These are phyloP conservation scores for Persicaria tinctoria DNA, from an alignment of 148 eudicot species.

Conservation along the genomic window DNA sequence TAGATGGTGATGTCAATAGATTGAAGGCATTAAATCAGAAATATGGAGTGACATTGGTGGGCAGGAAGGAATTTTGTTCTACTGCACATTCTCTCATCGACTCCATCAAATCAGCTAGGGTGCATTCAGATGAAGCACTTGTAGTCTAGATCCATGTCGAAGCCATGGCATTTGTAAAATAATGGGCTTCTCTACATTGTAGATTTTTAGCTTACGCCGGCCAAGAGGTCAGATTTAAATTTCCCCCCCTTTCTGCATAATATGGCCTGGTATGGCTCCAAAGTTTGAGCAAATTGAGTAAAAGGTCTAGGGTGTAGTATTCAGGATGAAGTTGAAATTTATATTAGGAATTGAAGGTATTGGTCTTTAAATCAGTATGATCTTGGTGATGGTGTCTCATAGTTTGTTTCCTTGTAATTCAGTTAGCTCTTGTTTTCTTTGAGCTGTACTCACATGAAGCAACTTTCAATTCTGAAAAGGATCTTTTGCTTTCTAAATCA, in stretches of 20 bases:
- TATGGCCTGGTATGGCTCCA: background rate
- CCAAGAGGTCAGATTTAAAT: background rate
- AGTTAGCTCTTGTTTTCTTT: background rate
- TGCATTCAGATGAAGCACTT: background rate
- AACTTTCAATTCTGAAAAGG: too few relatives aligned
- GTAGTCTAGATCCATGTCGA: constrained; percentile 5
- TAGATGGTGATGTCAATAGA: constrained; percentile 45
- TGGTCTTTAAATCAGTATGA: background rate
- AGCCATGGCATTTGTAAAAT: background rate
- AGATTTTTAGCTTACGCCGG: background rate
- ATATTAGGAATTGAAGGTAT: background rate
- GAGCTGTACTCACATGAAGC: too few relatives aligned
- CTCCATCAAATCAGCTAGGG: constrained; percentile 29
- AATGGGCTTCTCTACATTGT: constrained; percentile 6
- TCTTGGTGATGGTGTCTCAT: background rate
- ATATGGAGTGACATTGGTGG: constrained; percentile 48
- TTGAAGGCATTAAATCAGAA: constrained; percentile 30
- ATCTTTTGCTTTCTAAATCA: too few relatives aligned
- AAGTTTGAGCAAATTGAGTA: background rate
- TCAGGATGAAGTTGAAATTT: constrained; percentile 5
- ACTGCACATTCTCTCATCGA: constrained; percentile 43
- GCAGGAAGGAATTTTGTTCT: constrained; percentile 36
- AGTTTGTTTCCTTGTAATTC: background rate
- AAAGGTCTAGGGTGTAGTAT: background rate
- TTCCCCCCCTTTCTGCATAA: background rate